phyloP scores from a whole-genome alignment of 208 protist genomes.

The Porcisia deanei region DNA sequence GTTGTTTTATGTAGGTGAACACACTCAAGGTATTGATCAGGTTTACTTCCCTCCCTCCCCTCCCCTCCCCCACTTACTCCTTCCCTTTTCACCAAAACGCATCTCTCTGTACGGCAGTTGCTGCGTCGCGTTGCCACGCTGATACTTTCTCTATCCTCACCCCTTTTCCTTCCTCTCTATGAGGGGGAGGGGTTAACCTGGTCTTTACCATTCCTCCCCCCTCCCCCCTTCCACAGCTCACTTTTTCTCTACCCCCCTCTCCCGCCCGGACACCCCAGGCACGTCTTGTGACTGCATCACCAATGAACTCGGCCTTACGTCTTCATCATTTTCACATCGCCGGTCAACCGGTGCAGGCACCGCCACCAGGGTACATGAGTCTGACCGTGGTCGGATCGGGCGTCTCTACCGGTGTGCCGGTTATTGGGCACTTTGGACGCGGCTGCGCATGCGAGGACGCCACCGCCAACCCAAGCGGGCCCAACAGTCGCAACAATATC shows the following conservation, averaged over 20 bases:
- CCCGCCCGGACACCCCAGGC: not conserved
- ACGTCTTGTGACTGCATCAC: not conserved
- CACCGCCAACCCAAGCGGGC: conserved; percentile 48
- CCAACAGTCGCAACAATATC: conserved; percentile 84
- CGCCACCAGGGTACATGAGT: conserved; percentile 36
- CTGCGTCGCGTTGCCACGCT: not conserved
- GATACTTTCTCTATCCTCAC: no score
- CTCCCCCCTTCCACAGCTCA: not conserved
- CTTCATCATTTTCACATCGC: conserved; percentile 10
- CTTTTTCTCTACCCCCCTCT: not conserved
- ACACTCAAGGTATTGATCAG: not conserved
- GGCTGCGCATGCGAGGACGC: conserved; percentile 80
- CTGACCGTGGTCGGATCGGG: conserved; percentile 79
- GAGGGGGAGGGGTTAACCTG: no score
- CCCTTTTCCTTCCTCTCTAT: no score
- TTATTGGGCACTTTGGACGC: conserved; percentile 77
- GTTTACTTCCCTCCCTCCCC: no score
- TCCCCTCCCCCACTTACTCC: not conserved
- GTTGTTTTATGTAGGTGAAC: not conserved
- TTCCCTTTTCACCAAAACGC: not conserved
- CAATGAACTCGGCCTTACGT: conserved; percentile 11
- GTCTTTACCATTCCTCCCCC: not conserved
- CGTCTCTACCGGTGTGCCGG: conserved; percentile 81
- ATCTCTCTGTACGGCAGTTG: not conserved
- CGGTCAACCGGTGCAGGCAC: conserved; percentile 18